Base-by-base conservation (phyloP, 2,329 filamentous ascomycete genomes). In the Neopestalotiopsis sp. region DNA sequence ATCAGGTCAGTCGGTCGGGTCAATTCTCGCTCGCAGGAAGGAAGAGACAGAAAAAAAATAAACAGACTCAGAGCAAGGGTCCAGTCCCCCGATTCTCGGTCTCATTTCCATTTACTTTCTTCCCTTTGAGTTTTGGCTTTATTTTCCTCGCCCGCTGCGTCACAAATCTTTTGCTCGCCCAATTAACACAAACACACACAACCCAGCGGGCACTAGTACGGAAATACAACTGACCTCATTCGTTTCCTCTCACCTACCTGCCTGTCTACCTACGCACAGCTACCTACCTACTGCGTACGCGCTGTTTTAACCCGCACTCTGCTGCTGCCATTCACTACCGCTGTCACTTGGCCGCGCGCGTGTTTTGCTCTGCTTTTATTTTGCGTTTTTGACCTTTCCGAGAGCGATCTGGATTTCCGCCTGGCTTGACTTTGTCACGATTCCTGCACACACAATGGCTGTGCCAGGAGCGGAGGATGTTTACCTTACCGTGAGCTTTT, bases 361-460 rank as follows among this genome's bases (percentile, higher is more conserved):
- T 20, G 45, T 52, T 52, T 24, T 59, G 24, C 12, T 38, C 34
- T 38, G 34, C 34, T 10, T 59, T 17, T 3, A 13, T 59, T 30
- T 34, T 20, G 30, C 30, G 20, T 59, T 34, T 62, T 40, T 13
- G 30, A 34, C 32, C n/a, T 62, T 62, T 40, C 4, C 34, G 28
- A 62, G 28, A 62, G 59, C 59, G 34, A 34, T 20, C 40, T 62
- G 59, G 32, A 38, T 40, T 69, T 68, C n/a, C 20, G 60, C 72
- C 66, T 69, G 66, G 61, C 68, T 66, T 70, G 45, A 24, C 68
- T 60, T 67, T n/a, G 42, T 59, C 58, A 58, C 58, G 38, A 40
- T 63, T 40, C 34, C 65, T 71, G 69, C 69, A 73, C 69, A 72
- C 72, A 71, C 71, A 71, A 84, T 84, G 82, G 79, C 81, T 71